Evolutionary conservation across 768 basidiomycete species (phyloP), one percentile per base, ranked within the genome.

Genomic region (Botryobasidium botryosum): DNA sequence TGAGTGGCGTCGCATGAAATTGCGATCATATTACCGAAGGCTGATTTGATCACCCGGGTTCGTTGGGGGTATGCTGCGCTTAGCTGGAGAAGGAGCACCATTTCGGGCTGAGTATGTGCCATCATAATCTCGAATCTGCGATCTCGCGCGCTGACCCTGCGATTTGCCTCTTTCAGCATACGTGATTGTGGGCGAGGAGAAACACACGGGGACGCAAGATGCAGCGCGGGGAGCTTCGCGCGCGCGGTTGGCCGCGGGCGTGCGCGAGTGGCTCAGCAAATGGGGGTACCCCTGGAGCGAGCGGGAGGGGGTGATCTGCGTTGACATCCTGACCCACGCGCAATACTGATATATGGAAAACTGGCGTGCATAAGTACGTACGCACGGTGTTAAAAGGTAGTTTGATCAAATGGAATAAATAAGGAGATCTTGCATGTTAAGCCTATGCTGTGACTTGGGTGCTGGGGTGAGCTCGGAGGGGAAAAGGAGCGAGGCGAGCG

Each of bases 251-350:
- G 83, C 84, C 10, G 73, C 83, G 2, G 85, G 83, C 7, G 79
- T 94, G 35, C 78, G 84, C 49, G 84, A 88, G 55, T 92, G 81
- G 80, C 62, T 96, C 37, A 83, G 88, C 53, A 74, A 81, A 45
- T 96, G 87, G 86, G 84, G 85, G 46, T 96, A 54, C 64, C 84
- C 91, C 15, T 94, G 90, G 91, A 81, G 71, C 60, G 91, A 94
- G 59, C 74, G 79, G 6, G 85, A 85, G 55, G 91, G 91, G 2
- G 75, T 87, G 41, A 73, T 94, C 44, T 90, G 83, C 59, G 74
- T 94, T 40, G 91, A 96, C 60, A 64, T 80, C 20, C 64, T 85
- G 51, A 87, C 83, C 24, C 87, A 91, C 52, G 25, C 41, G 10
- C 35, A 46, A 40, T 46, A 40, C 26, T 39, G 23, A 39, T 33